Conservation (phyloP, 1,139 yeast species). For the Pneumocystis canis region DNA sequence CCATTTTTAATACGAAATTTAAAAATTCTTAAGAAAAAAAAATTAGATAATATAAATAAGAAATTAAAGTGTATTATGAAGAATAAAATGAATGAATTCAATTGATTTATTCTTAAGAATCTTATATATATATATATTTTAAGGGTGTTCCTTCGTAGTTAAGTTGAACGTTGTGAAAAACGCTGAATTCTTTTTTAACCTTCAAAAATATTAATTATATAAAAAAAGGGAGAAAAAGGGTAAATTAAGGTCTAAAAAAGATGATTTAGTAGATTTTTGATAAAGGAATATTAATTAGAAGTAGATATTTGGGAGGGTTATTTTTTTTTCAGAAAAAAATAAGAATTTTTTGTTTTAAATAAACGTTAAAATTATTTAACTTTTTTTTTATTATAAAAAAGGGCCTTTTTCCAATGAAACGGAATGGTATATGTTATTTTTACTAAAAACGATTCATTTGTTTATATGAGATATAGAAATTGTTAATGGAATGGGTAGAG, state of each 20-base stretch:
- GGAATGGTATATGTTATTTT: background rate
- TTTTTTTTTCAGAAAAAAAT: background rate
- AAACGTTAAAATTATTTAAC: background rate
- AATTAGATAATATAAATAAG: background rate
- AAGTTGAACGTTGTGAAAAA: background rate
- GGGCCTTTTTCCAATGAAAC: background rate
- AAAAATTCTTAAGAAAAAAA: background rate
- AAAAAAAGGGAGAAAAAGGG: background rate
- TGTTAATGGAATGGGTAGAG: constrained; percentile 2
- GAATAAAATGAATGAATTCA: background rate
- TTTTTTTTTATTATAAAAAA: background rate
- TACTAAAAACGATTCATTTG: background rate
- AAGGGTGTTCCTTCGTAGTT: background rate
- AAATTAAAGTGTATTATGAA: background rate
- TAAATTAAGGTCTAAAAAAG: background rate
- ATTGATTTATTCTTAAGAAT: background rate
- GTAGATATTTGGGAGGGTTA: background rate
- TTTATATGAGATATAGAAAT: constrained; percentile 7
- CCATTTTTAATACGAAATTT: background rate
- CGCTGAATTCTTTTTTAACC: background rate
- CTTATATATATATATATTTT: background rate
- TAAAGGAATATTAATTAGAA: background rate
- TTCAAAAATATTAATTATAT: background rate
- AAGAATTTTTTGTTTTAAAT: background rate
- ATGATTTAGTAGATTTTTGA: background rate